These are phyloP conservation scores for Mollisia scopiformis DNA, from an alignment of 2,329 filamentous ascomycete species.

Conservation along the genomic window DNA sequence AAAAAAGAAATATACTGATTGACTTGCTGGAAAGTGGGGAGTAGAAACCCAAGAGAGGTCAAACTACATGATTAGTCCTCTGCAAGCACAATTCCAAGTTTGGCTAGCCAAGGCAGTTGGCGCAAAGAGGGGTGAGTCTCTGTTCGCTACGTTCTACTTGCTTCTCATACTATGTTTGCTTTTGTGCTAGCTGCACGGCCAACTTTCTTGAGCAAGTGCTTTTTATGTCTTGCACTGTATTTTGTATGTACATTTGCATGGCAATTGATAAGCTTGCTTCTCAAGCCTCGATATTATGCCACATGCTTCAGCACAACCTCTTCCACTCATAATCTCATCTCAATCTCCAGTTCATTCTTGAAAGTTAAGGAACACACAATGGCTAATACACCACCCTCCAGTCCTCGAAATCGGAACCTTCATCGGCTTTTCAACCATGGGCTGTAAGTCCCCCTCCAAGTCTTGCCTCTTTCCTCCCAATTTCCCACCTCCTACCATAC, in stretches of 20 bases:
- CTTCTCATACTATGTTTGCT: background rate
- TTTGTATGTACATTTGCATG: no score
- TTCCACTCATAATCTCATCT: no score
- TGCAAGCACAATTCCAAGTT: constrained; percentile 28
- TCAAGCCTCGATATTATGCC: background rate
- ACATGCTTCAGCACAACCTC: background rate
- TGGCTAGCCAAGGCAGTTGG: constrained; percentile 28
- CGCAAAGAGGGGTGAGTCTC: constrained; percentile 27
- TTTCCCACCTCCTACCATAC: no score
- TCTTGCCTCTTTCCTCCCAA: no score
- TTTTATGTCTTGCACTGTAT: no score
- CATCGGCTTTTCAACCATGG: constrained; percentile 33
- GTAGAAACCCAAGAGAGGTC: constrained; percentile 21
- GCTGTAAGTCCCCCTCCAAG: no score
- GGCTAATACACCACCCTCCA: background rate
- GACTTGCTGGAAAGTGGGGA: constrained; percentile 5
- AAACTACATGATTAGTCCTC: constrained; percentile 31
- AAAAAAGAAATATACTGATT: background rate
- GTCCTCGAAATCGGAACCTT: constrained; percentile 36
- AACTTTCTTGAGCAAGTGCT: background rate
- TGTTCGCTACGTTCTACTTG: background rate
- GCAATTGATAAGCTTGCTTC: background rate
- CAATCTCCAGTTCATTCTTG: no score
- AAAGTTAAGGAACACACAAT: no score
- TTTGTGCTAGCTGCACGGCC: background rate